phyloP scores from a whole-genome alignment of 129 eudicot genomes.

The Flaveria sonorensis region DNA sequence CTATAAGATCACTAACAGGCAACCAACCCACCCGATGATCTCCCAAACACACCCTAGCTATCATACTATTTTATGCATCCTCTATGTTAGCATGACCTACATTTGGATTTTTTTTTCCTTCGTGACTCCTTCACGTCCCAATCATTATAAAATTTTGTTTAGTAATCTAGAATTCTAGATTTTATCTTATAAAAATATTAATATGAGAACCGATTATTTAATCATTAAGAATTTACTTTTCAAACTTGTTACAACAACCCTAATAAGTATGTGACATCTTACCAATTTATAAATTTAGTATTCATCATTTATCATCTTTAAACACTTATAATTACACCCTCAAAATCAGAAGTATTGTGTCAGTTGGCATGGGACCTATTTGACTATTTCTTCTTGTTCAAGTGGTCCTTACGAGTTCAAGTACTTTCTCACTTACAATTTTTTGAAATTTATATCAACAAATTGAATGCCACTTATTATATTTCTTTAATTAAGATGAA shows the following conservation, averaged over 20 bases:
- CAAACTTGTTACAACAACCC: neutral
- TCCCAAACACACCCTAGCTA: too few species aligned
- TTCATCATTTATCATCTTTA: slow-evolving; percentile 11
- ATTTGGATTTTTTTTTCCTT: too few species aligned
- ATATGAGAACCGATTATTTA: neutral
- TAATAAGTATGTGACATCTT: neutral
- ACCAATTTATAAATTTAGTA: slow-evolving; percentile 1
- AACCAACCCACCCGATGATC: too few species aligned
- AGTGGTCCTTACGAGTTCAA: slow-evolving; percentile 26
- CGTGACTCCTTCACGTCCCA: too few species aligned
- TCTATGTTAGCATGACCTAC: too few species aligned
- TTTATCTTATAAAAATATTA: neutral
- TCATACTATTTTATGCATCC: too few species aligned
- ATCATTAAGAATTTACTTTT: neutral
- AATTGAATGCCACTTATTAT: slow-evolving; percentile 9
- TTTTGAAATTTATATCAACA: neutral
- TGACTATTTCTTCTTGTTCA: slow-evolving; percentile 3
- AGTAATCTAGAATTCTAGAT: neutral
- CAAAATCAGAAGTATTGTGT: slow-evolving; percentile 25
- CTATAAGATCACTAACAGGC: too few species aligned
- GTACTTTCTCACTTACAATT: slow-evolving; percentile 30
- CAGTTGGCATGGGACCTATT: slow-evolving; percentile 32
- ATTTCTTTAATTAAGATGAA: neutral
- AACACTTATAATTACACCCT: slow-evolving; percentile 17
- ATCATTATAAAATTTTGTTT: neutral